Evolutionary conservation across 768 basidiomycete genomes (phyloP).

Genomic region (Royoungia palumana): DNA sequence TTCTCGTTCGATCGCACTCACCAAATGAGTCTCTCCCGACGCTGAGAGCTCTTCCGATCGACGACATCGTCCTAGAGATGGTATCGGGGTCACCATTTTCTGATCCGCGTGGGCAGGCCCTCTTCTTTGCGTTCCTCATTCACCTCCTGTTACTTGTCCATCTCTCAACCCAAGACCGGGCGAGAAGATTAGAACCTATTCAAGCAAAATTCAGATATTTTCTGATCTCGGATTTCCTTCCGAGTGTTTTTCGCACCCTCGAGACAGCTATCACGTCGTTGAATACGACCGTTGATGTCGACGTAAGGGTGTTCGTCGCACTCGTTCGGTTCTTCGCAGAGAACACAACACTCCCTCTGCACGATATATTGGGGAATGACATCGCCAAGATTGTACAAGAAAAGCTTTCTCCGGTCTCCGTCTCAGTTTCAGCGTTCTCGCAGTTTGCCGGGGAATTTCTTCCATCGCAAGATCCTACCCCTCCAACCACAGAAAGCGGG

Average conservation of each 20-base stretch:
- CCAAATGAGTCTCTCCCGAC: neutral
- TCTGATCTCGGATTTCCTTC: constrained; percentile 41
- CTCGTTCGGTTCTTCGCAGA: constrained; percentile 39
- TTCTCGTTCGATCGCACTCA: neutral
- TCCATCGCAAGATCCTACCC: neutral
- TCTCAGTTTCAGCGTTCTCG: constrained; percentile 19
- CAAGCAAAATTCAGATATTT: constrained; percentile 25
- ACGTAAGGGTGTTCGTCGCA: constrained; percentile 49
- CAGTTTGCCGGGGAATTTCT: constrained; percentile 20
- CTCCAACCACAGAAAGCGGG: neutral
- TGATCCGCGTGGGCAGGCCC: constrained; percentile 5
- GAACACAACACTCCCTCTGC: constrained; percentile 17
- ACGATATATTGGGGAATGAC: constrained; percentile 29
- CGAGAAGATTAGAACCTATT: constrained; percentile 31
- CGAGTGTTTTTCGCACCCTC: constrained; percentile 33
- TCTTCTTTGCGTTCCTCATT: constrained; percentile 38
- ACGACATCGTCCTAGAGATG: constrained; percentile 10
- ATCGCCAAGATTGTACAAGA: constrained; percentile 20
- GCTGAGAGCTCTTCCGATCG: neutral
- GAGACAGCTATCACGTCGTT: constrained; percentile 23
- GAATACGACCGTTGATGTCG: constrained; percentile 41
- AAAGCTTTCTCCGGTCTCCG: constrained; percentile 19
- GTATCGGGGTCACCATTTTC: constrained; percentile 7
- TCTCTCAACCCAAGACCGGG: constrained; percentile 40
- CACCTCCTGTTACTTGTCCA: constrained; percentile 38